These are phyloP conservation scores for Phyllosticta paracitricarpa DNA, from an alignment of 2,329 filamentous ascomycete genomes.

Conservation along the genomic window DNA sequence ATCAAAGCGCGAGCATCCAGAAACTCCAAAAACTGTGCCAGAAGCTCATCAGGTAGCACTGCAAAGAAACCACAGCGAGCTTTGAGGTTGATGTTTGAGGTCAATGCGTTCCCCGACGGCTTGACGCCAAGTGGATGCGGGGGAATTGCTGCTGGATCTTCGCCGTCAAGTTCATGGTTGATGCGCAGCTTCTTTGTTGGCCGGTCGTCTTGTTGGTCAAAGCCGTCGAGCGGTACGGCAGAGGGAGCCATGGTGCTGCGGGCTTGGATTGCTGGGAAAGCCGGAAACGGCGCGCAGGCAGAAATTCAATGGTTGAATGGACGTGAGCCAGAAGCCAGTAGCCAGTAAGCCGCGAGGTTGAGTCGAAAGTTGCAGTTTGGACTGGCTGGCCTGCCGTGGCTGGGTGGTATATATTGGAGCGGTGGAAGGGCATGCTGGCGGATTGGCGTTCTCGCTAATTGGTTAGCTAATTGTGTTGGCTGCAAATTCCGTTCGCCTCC, in stretches of 20 bases:
- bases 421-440: background rate
- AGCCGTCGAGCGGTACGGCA: constrained; percentile 10
- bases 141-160: constrained; percentile 52
- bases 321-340: too few relatives aligned
- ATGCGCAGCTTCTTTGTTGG: constrained; percentile 10
- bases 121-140: constrained; percentile 76
- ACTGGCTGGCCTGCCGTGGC: background rate
- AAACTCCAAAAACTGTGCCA: constrained; percentile 65
- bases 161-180: constrained; percentile 13
- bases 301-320: too few relatives aligned
- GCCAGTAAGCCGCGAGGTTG: background rate
- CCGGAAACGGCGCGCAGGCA: background rate
- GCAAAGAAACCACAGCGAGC: constrained; percentile 55
- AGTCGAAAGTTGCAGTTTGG: background rate
- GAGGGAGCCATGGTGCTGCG: constrained; percentile 8
- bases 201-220: constrained; percentile 1
- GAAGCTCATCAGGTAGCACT: constrained; percentile 67
- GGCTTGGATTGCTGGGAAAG: background rate
- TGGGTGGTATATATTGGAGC: too few relatives aligned
- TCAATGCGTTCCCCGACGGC: constrained; percentile 75
- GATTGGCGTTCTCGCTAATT: constrained; percentile 12
- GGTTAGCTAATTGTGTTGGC: background rate
- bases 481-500: background rate
- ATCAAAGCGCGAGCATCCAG: constrained; percentile 56
- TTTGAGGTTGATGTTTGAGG: constrained; percentile 56